Percentiles rank a stretch among this genome's conserved stretches.
Evolutionary conservation across 2,329 filamentous ascomycete species (phyloP).

Genomic region (Aspergillus pseudotamarii): DNA sequence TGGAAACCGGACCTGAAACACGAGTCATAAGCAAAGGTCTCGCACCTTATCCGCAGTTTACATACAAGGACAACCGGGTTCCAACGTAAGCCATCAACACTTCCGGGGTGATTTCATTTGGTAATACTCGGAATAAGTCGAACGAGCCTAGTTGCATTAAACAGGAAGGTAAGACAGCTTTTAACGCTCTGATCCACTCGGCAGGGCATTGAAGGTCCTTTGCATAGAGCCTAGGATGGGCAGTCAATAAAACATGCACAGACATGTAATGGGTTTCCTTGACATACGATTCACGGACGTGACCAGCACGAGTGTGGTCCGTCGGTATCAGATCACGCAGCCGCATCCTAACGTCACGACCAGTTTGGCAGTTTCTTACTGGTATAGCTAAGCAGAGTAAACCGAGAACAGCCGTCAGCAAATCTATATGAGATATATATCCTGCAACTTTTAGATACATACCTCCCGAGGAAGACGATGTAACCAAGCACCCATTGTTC

Average conservation of each 20-base stretch:
- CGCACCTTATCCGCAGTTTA: not conserved
- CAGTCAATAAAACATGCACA: slow-evolving; percentile 16
- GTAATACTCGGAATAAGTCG: slow-evolving; percentile 39
- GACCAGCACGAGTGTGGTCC: slow-evolving; percentile 6
- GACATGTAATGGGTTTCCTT: slow-evolving; percentile 4
- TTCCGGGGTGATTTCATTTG: slow-evolving; percentile 36
- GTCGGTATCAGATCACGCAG: slow-evolving; percentile 33
- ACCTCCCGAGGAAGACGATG: slow-evolving; percentile 38
- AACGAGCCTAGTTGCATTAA: slow-evolving; percentile 37
- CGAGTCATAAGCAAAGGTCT: not conserved
- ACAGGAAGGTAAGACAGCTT: slow-evolving; percentile 32
- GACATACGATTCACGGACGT: slow-evolving; percentile 25
- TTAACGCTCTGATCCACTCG: slow-evolving; percentile 34
- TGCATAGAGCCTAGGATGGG: slow-evolving; percentile 36
- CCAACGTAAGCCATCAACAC: slow-evolving; percentile 44
- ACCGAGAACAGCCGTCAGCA: slow-evolving; percentile 3
- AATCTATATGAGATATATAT: not conserved
- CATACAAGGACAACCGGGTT: slow-evolving; percentile 34
- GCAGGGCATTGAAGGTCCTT: slow-evolving; percentile 37
- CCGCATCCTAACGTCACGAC: slow-evolving; percentile 36
- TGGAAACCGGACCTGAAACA: slow-evolving; percentile 37
- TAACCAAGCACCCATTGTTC: slow-evolving; percentile 34
- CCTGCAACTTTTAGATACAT: slow-evolving; percentile 6
- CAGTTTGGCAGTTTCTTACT: slow-evolving; percentile 38
- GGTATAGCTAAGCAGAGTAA: slow-evolving; percentile 29